These are phyloP conservation scores for Haberlea rhodopensis DNA, from an alignment of 257 asterid species.

Conservation along the genomic window DNA sequence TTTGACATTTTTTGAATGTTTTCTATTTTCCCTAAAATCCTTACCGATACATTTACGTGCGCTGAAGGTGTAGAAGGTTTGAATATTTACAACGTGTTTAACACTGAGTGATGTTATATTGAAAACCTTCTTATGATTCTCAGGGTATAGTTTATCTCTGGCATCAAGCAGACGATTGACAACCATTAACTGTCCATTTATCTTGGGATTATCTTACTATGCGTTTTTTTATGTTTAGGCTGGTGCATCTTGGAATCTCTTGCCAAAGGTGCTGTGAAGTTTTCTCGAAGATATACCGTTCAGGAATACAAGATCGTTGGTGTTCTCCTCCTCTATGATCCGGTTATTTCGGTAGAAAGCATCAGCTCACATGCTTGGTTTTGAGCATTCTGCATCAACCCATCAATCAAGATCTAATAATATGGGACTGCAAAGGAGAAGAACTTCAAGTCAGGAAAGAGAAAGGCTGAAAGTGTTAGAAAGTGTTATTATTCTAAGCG, in stretches of 20 bases:
- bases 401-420: slow-evolving; percentile 34
- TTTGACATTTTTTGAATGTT: too few relatives aligned
- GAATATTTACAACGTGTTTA: too few relatives aligned
- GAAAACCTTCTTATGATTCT: too few relatives aligned
- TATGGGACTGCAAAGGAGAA: slow-evolving; percentile 37
- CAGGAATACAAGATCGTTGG: slow-evolving; percentile 78
- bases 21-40: too few relatives aligned
- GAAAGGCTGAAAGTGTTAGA: slow-evolving; percentile 56
- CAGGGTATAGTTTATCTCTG: too few relatives aligned
- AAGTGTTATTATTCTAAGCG: slow-evolving; percentile 59
- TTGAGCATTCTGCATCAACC: slow-evolving; percentile 36
- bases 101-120: too few relatives aligned
- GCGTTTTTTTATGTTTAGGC: slow-evolving; percentile 38
- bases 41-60: too few relatives aligned
- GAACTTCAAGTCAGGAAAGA: slow-evolving; percentile 40
- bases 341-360: slow-evolving; percentile 54
- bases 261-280: slow-evolving; percentile 79
- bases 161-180: not conserved
- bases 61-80: too few relatives aligned
- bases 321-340: slow-evolving; percentile 75
- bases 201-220: not conserved
- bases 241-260: slow-evolving; percentile 89
- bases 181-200: not conserved
- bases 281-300: slow-evolving; percentile 59
- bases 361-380: slow-evolving; percentile 49